These are phyloP conservation scores for Colletotrichum siamense DNA, from an alignment of 2,329 filamentous ascomycete species.

Conservation along the genomic window DNA sequence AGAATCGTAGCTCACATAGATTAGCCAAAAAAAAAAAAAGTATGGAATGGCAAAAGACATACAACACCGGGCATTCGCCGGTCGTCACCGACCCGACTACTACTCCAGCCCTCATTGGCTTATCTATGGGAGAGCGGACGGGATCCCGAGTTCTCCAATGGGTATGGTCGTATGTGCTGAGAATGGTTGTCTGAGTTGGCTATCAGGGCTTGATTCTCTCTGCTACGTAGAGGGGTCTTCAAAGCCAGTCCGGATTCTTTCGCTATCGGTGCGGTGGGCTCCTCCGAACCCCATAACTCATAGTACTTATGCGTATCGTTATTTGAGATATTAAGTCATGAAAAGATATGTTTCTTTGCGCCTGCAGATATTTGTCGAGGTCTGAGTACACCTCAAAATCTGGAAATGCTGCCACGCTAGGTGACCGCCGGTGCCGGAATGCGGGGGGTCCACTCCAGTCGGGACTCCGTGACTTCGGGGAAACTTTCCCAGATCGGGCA, in stretches of 20 bases:
- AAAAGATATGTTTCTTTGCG: background rate
- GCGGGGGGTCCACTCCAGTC: background rate
- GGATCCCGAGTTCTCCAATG: background rate
- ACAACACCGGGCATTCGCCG: background rate
- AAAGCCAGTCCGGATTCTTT: background rate
- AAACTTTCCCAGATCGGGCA: background rate
- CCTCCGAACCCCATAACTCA: background rate
- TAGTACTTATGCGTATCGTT: fast-evolving
- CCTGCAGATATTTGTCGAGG: background rate
- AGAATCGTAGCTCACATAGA: background rate
- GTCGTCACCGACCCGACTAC: too few relatives aligned
- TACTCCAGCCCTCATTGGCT: too few relatives aligned
- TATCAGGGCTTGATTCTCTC: background rate
- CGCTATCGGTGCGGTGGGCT: background rate
- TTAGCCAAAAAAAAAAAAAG: too few relatives aligned
- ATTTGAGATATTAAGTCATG: background rate
- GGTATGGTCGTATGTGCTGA: background rate
- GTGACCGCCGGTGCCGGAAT: background rate
- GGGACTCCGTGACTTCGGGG: background rate
- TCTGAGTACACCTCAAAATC: background rate
- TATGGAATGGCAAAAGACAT: background rate
- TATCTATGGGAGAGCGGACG: background rate
- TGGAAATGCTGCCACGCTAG: background rate
- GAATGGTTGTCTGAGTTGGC: fast-evolving
- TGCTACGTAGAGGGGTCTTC: background rate